These are phyloP conservation scores for Fusarium camptoceras DNA, from an alignment of 2,329 filamentous ascomycete genomes.

Conservation along the genomic window DNA sequence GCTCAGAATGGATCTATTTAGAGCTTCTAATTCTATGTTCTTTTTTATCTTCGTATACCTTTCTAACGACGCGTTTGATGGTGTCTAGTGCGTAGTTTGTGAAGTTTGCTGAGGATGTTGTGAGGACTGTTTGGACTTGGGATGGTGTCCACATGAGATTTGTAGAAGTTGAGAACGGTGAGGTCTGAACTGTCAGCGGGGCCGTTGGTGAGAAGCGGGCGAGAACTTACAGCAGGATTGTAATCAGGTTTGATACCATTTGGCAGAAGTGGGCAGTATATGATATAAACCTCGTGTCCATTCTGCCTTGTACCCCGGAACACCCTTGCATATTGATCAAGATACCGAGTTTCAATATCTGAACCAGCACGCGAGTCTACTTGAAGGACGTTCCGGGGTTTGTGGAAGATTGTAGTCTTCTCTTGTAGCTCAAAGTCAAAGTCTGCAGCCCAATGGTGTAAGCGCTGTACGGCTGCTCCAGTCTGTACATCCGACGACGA, in stretches of 20 bases:
- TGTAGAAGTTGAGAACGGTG: constrained; percentile 38
- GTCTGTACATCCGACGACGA: constrained; percentile 38
- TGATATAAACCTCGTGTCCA: constrained; percentile 19
- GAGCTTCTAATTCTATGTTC: neutral
- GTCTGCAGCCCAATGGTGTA: constrained; percentile 40
- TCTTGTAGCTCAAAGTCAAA: constrained; percentile 30
- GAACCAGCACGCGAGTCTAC: fast-evolving
- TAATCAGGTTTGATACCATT: constrained; percentile 12
- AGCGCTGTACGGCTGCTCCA: constrained; percentile 27
- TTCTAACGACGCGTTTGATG: constrained; percentile 25
- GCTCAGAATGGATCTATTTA: neutral
- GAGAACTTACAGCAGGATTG: constrained; percentile 30
- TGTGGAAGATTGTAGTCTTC: neutral
- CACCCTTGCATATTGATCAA: constrained; percentile 26
- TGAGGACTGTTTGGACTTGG: constrained; percentile 28
- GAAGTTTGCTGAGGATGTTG: constrained; percentile 22
- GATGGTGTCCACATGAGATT: constrained; percentile 43
- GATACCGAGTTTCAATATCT: constrained; percentile 5
- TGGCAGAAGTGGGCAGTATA: constrained; percentile 39
- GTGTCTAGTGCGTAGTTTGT: constrained; percentile 28
- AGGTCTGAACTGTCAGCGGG: constrained; percentile 6
- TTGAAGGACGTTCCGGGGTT: fast-evolving
- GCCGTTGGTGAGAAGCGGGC: fast-evolving
- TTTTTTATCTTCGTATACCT: constrained; percentile 28
- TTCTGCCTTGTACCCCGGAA: constrained; percentile 25